These are phyloP conservation scores for Pleurotus giganteus DNA, from an alignment of 768 basidiomycete genomes.

Conservation along the genomic window DNA sequence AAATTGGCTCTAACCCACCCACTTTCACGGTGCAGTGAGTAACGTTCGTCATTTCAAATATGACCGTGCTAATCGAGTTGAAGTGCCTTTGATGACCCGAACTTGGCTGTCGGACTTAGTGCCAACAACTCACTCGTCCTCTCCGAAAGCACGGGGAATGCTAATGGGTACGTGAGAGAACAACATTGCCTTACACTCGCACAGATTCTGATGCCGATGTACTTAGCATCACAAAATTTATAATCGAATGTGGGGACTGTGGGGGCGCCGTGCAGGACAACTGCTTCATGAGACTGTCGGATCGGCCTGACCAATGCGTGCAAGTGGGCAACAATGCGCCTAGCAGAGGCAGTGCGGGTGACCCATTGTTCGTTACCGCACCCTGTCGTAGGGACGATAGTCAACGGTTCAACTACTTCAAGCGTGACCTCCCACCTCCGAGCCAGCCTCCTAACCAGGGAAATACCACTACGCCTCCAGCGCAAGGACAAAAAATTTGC, in stretches of 20 bases:
- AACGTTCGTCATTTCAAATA: neutral
- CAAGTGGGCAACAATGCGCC: slow-evolving; percentile 1
- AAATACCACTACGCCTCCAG: neutral
- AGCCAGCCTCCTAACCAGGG: neutral
- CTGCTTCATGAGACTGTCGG: slow-evolving; percentile 1
- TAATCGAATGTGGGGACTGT: slow-evolving; percentile 2
- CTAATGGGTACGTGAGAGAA: neutral
- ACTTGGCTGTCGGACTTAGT: neutral
- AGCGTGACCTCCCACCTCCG: neutral
- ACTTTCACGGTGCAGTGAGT: slow-evolving; percentile 1
- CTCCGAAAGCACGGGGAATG: neutral
- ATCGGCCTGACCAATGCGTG: slow-evolving; percentile 1
- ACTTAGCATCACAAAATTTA: neutral
- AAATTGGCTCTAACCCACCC: neutral
- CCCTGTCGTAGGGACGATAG: slow-evolving; percentile 4
- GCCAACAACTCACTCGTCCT: slow-evolving; percentile 1
- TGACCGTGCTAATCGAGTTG: neutral
- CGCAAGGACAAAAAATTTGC: neutral
- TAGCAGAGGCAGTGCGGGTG: neutral
- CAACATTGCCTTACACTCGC: too few relatives aligned
- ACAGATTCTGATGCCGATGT: neutral
- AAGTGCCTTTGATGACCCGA: neutral
- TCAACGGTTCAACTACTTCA: slow-evolving; percentile 8
- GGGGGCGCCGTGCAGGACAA: slow-evolving; percentile 2
- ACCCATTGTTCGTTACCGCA: neutral